Evolutionary conservation across 2,329 filamentous ascomycete genomes (phyloP).

Genomic region (Colletotrichum sp.): DNA sequence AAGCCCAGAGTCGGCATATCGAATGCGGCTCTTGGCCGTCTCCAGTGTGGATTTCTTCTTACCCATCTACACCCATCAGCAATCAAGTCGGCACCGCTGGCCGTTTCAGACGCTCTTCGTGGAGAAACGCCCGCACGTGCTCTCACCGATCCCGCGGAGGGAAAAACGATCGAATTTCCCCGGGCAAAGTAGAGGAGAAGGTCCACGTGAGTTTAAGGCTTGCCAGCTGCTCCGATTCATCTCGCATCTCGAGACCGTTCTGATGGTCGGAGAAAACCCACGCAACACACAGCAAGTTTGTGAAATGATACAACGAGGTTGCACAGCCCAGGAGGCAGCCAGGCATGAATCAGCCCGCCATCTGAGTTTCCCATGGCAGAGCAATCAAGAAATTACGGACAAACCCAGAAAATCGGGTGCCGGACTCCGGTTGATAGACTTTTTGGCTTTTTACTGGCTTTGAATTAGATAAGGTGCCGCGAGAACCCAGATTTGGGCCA

Average conservation of each 20-base stretch:
- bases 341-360: background rate
- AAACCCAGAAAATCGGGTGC: background rate
- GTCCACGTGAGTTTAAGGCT: background rate
- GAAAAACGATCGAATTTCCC: background rate
- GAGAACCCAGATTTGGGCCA: background rate
- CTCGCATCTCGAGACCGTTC: background rate
- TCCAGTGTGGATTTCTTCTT: background rate
- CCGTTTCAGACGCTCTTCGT: background rate
- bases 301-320: background rate
- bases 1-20: background rate
- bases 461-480: background rate
- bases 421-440: slow-evolving; percentile 6
- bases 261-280: background rate
- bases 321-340: background rate
- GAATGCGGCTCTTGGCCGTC: background rate
- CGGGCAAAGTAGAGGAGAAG: background rate
- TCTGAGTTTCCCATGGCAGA: background rate
- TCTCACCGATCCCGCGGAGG: background rate
- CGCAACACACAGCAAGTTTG: background rate
- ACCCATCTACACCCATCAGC: background rate
- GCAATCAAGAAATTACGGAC: background rate
- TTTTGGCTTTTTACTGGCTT: background rate
- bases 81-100: background rate
- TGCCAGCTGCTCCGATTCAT: background rate
- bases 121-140: background rate